These are phyloP conservation scores for Pseudoturritis turrita DNA, from an alignment of 345 rosid species.

Conservation along the genomic window DNA sequence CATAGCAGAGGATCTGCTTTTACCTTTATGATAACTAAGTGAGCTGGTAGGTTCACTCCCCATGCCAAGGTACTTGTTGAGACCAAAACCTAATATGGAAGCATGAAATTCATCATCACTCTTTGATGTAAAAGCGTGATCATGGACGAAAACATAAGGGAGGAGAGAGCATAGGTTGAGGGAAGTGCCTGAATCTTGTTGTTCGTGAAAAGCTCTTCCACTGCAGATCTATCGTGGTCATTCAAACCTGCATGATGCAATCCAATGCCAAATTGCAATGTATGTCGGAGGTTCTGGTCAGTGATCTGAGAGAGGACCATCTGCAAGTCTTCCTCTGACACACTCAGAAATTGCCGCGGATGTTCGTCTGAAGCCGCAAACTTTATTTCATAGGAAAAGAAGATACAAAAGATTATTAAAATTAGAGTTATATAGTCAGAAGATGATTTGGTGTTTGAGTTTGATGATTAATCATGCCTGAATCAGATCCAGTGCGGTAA, in stretches of 20 bases:
- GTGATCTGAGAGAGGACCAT: slow-evolving; percentile 93
- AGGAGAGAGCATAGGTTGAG: slow-evolving; percentile 10
- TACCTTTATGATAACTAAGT: slow-evolving; percentile 96
- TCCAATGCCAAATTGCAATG: slow-evolving; percentile 95
- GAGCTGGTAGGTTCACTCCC: slow-evolving; percentile 99
- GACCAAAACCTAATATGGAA: slow-evolving; percentile 69
- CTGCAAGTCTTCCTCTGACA: slow-evolving; percentile 85
- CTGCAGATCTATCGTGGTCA: slow-evolving; percentile 90
- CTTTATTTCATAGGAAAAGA: slow-evolving; percentile 40
- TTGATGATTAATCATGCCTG: slow-evolving; percentile 51
- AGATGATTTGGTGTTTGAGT: background rate
- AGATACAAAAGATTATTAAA: background rate
- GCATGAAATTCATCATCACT: slow-evolving; percentile 6
- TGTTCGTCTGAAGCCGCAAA: slow-evolving; percentile 96
- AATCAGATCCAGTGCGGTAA: slow-evolving; percentile 94
- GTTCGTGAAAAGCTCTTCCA: slow-evolving; percentile 93
- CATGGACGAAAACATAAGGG: background rate
- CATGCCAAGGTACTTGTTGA: slow-evolving; percentile 97
- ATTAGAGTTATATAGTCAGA: background rate
- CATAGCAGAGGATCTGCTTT: slow-evolving; percentile 7
- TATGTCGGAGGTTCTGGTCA: slow-evolving; percentile 91
- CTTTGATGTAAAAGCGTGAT: background rate
- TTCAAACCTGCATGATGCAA: slow-evolving; percentile 96
- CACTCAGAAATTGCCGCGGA: slow-evolving; percentile 79
- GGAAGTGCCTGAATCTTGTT: slow-evolving; percentile 87